phyloP scores from a whole-genome alignment of 2,329 filamentous ascomycete genomes.

The Fusarium coicis region DNA sequence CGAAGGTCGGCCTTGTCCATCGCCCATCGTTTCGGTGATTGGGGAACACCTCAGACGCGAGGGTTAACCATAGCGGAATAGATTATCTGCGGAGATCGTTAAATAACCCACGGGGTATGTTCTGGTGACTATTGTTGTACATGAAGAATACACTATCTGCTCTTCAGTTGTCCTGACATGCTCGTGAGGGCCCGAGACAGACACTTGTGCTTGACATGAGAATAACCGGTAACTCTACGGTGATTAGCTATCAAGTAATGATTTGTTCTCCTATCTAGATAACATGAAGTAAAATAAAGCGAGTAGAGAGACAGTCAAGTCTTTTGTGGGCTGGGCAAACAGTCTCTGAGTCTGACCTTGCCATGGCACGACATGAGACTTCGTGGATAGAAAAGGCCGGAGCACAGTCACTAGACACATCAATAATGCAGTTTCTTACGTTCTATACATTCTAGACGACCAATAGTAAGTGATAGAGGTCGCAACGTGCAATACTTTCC shows the following conservation, averaged over 20 bases:
- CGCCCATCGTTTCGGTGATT: background rate
- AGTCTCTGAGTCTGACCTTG: too few species aligned
- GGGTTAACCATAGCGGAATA: rapidly evolving
- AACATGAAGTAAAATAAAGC: background rate
- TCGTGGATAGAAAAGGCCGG: rapidly evolving
- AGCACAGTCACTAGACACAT: too few species aligned
- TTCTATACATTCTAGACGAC: rapidly evolving
- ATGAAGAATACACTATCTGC: background rate
- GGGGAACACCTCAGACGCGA: background rate
- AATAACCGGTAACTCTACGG: rapidly evolving
- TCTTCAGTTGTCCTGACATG: too few species aligned
- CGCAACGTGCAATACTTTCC: rapidly evolving
- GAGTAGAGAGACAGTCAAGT: background rate
- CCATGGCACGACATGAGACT: background rate
- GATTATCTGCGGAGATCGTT: rapidly evolving
- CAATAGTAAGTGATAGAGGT: rapidly evolving
- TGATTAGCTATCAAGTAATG: background rate
- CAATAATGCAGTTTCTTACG: rapidly evolving
- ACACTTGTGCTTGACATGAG: background rate
- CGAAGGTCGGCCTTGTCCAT: background rate
- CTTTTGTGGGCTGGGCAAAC: background rate
- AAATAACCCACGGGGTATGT: rapidly evolving
- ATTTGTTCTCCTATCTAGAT: rapidly evolving
- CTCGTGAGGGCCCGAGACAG: background rate
- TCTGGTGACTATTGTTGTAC: background rate